Percentiles rank a stretch among this genome's conserved stretches.
Evolutionary conservation across 2,329 filamentous ascomycete species (phyloP).

Genomic region (Microdochium paspali): DNA sequence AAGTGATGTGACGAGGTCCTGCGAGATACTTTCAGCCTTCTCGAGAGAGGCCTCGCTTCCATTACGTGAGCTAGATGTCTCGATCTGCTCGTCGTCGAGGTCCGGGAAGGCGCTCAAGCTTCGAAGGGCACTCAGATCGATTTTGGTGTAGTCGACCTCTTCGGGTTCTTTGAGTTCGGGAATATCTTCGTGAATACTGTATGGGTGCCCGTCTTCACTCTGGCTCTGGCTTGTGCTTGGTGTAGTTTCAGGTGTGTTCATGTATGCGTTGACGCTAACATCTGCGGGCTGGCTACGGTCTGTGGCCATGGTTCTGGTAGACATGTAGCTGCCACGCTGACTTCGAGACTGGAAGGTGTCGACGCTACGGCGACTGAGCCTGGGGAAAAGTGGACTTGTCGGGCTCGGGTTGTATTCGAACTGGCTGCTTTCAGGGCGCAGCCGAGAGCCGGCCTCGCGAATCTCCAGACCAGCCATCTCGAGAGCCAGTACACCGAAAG

Average conservation of each 20-base stretch:
- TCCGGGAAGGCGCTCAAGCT: constrained; percentile 32
- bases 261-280: constrained; percentile 54
- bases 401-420: constrained; percentile 77
- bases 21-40: constrained; percentile 9
- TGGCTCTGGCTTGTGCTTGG: constrained; percentile 44
- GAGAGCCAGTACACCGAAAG: constrained; percentile 83
- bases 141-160: constrained; percentile 51
- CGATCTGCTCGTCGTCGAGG: constrained; percentile 17
- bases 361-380: constrained; percentile 55
- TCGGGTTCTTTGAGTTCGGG: constrained; percentile 29
- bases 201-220: constrained; percentile 40
- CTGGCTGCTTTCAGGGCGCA: constrained; percentile 64
- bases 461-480: constrained; percentile 86
- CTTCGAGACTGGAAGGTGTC: constrained; percentile 53
- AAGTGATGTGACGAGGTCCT: constrained; percentile 5
- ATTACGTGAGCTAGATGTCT: not conserved
- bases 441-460: constrained; percentile 73
- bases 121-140: constrained; percentile 41
- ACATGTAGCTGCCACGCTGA: constrained; percentile 68
- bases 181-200: constrained; percentile 29
- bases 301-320: constrained; percentile 45
- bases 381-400: constrained; percentile 59
- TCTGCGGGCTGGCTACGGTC: constrained; percentile 64
- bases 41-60: not conserved
- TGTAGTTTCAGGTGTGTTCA: constrained; percentile 42